A percentile compares a stretch with the other conserved stretches of the same genome.
phyloP scores from a whole-genome alignment of 306 rosid genomes.

The Luffa aegyptiaca region DNA sequence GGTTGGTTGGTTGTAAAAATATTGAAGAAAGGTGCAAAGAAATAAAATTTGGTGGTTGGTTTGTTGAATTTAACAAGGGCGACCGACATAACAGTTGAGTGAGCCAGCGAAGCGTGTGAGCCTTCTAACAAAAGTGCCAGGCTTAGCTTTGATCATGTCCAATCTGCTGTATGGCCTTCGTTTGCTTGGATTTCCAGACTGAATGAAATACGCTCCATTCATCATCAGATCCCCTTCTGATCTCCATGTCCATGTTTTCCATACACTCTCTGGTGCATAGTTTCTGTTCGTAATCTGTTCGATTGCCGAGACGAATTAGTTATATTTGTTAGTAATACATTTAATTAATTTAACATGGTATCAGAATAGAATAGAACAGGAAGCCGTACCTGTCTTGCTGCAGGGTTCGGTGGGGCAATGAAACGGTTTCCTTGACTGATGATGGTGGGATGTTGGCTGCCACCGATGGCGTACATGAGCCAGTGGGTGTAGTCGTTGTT shows the following conservation, averaged over 20 bases:
- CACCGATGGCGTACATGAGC: slow-evolving; percentile 85
- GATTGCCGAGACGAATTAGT: too few relatives aligned
- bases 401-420: slow-evolving; percentile 46
- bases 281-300: slow-evolving; percentile 30
- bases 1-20: too few relatives aligned
- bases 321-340: too few relatives aligned
- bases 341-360: too few relatives aligned
- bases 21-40: too few relatives aligned
- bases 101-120: slow-evolving; percentile 38
- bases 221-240: slow-evolving; percentile 39
- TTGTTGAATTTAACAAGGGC: slow-evolving; percentile 12
- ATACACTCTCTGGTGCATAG: slow-evolving; percentile 10
- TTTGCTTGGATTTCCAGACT: slow-evolving; percentile 23
- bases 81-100: slow-evolving; percentile 21
- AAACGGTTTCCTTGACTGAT: slow-evolving; percentile 78
- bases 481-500: slow-evolving; percentile 86
- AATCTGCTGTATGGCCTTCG: neutral
- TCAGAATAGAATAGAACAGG: too few relatives aligned
- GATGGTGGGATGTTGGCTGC: slow-evolving; percentile 61
- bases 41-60: neutral
- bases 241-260: slow-evolving; percentile 55
- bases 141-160: slow-evolving; percentile 34
- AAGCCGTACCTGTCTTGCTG: slow-evolving; percentile 15
- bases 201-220: slow-evolving; percentile 42
- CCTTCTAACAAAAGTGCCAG: slow-evolving; percentile 27